Conservation (phyloP, 2,329 filamentous ascomycete species). For the Plenodomus tracheiphilus region DNA sequence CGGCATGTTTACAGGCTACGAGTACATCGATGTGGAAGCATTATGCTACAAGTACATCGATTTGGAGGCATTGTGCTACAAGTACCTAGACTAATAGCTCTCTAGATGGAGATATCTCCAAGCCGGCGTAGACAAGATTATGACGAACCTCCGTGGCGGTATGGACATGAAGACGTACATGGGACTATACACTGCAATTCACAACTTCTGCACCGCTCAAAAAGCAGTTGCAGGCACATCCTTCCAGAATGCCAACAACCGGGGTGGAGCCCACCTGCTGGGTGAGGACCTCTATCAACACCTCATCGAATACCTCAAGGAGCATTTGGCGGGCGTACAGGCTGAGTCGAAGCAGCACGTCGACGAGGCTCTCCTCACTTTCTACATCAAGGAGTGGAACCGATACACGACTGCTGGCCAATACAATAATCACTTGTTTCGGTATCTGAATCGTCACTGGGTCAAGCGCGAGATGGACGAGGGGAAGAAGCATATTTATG, state of each 20-base stretch:
- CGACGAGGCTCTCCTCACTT: slow-evolving; percentile 86
- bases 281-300: slow-evolving; percentile 96
- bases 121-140: slow-evolving; percentile 85
- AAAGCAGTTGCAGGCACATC: slow-evolving; percentile 73
- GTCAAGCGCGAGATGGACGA: slow-evolving; percentile 99
- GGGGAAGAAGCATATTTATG: slow-evolving; percentile 96
- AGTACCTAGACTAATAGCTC: no score
- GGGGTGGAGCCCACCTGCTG: slow-evolving; percentile 88
- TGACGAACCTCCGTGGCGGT: slow-evolving; percentile 87
- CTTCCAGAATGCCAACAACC: slow-evolving; percentile 59
- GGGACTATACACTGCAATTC: slow-evolving; percentile 95
- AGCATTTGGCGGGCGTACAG: slow-evolving; percentile 73
- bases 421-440: slow-evolving; percentile 96
- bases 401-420: slow-evolving; percentile 94
- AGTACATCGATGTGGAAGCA: no score
- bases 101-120: slow-evolving; percentile 87
- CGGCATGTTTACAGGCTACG: no score
- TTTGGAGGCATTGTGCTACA: no score
- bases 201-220: slow-evolving; percentile 99
- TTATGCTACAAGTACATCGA: no score
- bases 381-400: slow-evolving; percentile 96
- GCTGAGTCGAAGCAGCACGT: slow-evolving; percentile 75
- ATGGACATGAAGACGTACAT: slow-evolving; percentile 98
- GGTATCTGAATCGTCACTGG: slow-evolving; percentile 97
- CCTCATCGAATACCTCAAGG: slow-evolving; percentile 80